These are phyloP conservation scores for Pseudogymnoascus sp. DNA, from an alignment of 2,329 filamentous ascomycete species.

Conservation along the genomic window DNA sequence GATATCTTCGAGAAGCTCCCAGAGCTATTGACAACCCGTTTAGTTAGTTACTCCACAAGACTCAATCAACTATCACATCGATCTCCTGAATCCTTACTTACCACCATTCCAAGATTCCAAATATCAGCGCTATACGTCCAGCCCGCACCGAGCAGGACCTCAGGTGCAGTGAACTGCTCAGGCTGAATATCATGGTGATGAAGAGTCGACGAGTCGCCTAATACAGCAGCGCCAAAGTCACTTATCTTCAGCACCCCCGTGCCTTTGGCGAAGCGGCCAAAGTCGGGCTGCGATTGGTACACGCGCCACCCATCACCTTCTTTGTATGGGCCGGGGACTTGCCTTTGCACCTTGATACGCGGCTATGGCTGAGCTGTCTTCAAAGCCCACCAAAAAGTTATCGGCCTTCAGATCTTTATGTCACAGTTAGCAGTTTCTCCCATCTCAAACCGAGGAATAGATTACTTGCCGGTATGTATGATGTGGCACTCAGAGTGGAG, in stretches of 20 bases:
- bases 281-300: neutral
- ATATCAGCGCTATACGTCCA: neutral
- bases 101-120: neutral
- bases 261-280: neutral
- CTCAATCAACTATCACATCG: neutral
- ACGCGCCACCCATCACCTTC: neutral
- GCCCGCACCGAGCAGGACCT: neutral
- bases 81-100: neutral
- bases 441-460: neutral
- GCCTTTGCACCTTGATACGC: neutral
- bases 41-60: neutral
- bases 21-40: constrained; percentile 10
- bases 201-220: neutral
- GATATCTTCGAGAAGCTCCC: constrained; percentile 13
- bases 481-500: constrained; percentile 17
- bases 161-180: neutral
- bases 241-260: neutral
- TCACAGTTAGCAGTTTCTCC: neutral
- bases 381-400: neutral
- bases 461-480: constrained; percentile 17
- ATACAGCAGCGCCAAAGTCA: neutral
- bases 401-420: neutral
- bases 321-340: neutral
- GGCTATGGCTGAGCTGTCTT: neutral
- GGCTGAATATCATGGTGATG: neutral